Base-by-base conservation (phyloP, 768 basidiomycete species). In the Kwoniella sp. region DNA sequence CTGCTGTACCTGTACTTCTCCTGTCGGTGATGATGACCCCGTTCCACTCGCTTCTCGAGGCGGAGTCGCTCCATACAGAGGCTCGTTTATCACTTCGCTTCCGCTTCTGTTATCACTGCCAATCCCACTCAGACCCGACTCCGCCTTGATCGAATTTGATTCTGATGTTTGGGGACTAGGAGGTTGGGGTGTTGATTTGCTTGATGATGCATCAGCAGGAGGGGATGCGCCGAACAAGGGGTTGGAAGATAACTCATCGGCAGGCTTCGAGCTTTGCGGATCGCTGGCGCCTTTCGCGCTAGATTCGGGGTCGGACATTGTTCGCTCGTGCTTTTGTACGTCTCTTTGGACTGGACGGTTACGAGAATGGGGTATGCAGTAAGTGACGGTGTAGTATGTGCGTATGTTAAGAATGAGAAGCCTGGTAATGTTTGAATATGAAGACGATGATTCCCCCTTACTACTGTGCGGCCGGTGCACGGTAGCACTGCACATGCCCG, bases 141-240 rank as follows among this genome's bases (percentile, higher is more conserved):
- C n/a, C n/a, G n/a, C n/a, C n/a, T n/a, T n/a, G n/a, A n/a, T n/a
- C n/a, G 15, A 15, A 24, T 24, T 50, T 24, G 7, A 22, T 17
- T 2, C 6, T 30, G 13, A 10, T 22, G 9, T 17, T 33, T 25
- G 22, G n/a, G n/a, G 27, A 26, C 52, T 47, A 1, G 51, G 1
- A 19, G 30, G 33, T 33, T 33, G 33, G 5, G 33, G 33, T 5
- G 5, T 13, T 5, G 21, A 22, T 36, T 40, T 21, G 7, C 40
- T 17, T 1, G 44, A 48, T 13, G 27, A 19, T 0, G 29, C 55
- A n/a, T 27, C 26, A 12, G 40, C 5, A 36, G 54, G 59, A 15
- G 71, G 68, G 12, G 64, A 58, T 36, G 71, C 68, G 37, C 71
- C 71, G 50, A 68, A 73, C 15, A 73, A 62, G 1, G 71, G 71